phyloP scores from a whole-genome alignment of 139 green algal species.

The Closterium sp. region DNA sequence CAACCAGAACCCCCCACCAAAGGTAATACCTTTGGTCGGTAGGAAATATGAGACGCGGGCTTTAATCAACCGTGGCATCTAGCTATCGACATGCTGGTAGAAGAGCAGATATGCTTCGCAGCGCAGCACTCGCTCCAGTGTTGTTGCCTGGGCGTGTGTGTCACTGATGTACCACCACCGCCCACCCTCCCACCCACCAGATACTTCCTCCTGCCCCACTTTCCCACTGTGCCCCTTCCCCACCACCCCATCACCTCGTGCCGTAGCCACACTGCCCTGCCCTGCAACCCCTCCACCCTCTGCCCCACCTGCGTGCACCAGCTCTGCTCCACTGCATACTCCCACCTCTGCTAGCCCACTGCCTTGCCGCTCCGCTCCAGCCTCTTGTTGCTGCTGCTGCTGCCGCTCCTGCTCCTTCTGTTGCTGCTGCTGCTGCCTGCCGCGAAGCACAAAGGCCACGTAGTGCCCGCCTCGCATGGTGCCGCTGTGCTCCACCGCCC shows the following conservation, averaged over 20 bases:
- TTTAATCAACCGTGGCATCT: background rate
- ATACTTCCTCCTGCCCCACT: background rate
- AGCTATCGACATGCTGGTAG: background rate
- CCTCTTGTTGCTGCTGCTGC: background rate
- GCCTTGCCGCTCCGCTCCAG: background rate
- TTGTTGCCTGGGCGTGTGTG: conserved; percentile 16
- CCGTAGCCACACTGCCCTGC: background rate
- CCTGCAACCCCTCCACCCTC: background rate
- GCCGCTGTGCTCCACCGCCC: conserved; percentile 71
- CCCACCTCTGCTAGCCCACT: background rate
- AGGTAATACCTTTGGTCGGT: too few species aligned
- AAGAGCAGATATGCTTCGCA: conserved; percentile 44
- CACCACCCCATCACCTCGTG: background rate
- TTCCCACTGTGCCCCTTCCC: background rate
- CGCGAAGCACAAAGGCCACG: conserved; percentile 64
- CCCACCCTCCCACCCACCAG: background rate
- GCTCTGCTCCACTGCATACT: background rate
- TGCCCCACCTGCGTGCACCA: background rate
- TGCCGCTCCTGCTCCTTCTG: too few species aligned
- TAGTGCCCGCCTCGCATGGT: conserved; percentile 67
- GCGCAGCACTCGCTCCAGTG: conserved; percentile 13
- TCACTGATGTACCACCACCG: conserved; percentile 41
- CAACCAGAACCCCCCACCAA: too few species aligned
- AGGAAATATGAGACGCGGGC: too few species aligned
- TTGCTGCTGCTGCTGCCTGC: background rate